Base-by-base conservation (phyloP, 768 basidiomycete species). In the Udeniomyces megalosporus region DNA sequence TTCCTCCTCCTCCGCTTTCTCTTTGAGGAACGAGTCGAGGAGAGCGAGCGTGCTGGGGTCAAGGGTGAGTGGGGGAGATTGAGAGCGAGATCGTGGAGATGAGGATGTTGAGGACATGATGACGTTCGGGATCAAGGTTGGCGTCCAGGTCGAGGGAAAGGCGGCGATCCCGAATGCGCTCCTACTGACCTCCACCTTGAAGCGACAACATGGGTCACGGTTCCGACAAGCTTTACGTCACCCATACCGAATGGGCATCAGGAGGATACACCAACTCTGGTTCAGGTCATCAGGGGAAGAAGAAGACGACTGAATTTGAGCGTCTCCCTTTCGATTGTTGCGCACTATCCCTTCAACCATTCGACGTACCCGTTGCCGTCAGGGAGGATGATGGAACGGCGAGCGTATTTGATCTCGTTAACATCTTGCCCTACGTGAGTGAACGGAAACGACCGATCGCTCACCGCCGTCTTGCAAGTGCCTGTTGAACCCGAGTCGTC, bases 281-380 rank as follows among this genome's bases (percentile, higher is more conserved):
- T 17, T 68, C 67, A 3, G 73, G 73, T 2, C 71, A 73, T 47
- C 66, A 68, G 48, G 54, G 46, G 42, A 68, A 69, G 44, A 58
- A 60, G 58, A 68, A 69, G 3, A 68, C 68, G 64, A 67, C 67
- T 8, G 73, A 71, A 26, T 68, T 74, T 32, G 71, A 73, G 53
- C 64, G 71, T 17, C 17, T 68, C 34, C 61, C 50, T 6, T 52
- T 51, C 69, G 91, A 95, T 75, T 93, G 85, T 66, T 96, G 92
- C 67, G 83, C 89, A 0, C 80, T 95, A 35, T 88, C 89, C 10
- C 86, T 90, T 66, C 89, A 92, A 69, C 87, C 85, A 5, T 95
- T 93, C 71, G 77, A 77, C 29, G 84, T 90, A 68, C 92, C 92
- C 1, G 91, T 95, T 14, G 87, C 85, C 69, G 84, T 87, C 2